These are phyloP conservation scores for Vachellia pachyceras DNA, from an alignment of 306 rosid species.

Conservation along the genomic window DNA sequence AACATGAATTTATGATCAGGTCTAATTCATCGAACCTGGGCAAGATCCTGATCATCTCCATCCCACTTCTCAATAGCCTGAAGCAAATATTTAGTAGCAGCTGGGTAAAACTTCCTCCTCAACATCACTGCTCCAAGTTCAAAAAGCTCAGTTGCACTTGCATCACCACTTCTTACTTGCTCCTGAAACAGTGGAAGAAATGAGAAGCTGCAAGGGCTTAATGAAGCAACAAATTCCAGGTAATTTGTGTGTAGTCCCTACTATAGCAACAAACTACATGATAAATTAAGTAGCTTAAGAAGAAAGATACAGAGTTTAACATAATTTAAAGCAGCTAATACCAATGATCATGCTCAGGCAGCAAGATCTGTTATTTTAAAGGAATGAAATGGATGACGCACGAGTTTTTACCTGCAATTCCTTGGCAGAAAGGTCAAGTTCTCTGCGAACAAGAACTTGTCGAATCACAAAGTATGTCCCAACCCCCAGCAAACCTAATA, in stretches of 20 bases:
- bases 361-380: slow-evolving; percentile 7
- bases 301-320: slow-evolving; percentile 28
- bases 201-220: not conserved
- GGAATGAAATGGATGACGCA: slow-evolving; percentile 32
- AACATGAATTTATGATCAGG: not conserved
- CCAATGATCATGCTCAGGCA: slow-evolving; percentile 8
- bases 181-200: slow-evolving; percentile 60
- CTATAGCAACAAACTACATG: slow-evolving; percentile 12
- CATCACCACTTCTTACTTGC: slow-evolving; percentile 97
- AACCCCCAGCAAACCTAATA: slow-evolving; percentile 78
- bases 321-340: slow-evolving; percentile 26
- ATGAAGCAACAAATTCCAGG: slow-evolving; percentile 19
- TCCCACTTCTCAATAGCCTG: slow-evolving; percentile 98
- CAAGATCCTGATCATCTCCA: slow-evolving; percentile 93
- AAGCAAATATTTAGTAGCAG: slow-evolving; percentile 84
- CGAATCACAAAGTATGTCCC: slow-evolving; percentile 91
- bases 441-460: slow-evolving; percentile 96
- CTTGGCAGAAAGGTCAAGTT: slow-evolving; percentile 98
- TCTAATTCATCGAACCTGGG: slow-evolving; percentile 64
- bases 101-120: slow-evolving; percentile 94
- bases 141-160: slow-evolving; percentile 83
- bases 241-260: slow-evolving; percentile 6
- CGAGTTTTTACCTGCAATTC: slow-evolving; percentile 76
- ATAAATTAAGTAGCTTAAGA: not conserved
- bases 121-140: slow-evolving; percentile 99